Percentiles rank a stretch among this genome's conserved stretches.
These are phyloP conservation scores for Chaetomiaceae sp. DNA, from an alignment of 2,329 filamentous ascomycete genomes.

Conservation along the genomic window DNA sequence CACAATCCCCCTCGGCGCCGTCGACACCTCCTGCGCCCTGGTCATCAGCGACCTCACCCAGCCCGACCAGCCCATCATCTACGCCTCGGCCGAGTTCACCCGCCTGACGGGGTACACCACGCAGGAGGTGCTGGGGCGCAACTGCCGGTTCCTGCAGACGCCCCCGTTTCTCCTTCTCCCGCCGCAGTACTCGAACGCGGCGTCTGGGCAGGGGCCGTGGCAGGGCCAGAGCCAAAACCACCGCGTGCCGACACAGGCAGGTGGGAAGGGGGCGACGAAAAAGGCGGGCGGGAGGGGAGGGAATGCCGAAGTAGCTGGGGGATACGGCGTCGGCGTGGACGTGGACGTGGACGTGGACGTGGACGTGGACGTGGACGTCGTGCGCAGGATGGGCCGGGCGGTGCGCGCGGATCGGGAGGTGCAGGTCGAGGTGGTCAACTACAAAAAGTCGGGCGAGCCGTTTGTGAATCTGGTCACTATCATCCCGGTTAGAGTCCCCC, in stretches of 20 bases:
- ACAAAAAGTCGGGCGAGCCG: constrained; percentile 70
- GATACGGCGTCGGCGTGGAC: neutral
- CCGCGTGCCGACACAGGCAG: too few species aligned
- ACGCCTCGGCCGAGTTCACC: constrained; percentile 76
- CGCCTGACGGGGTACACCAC: constrained; percentile 73
- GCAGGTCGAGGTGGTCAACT: constrained; percentile 64
- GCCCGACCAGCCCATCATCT: constrained; percentile 75
- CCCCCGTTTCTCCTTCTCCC: constrained; percentile 46
- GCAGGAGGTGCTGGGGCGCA: constrained; percentile 69
- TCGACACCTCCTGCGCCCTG: constrained; percentile 81
- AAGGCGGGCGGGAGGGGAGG: too few species aligned
- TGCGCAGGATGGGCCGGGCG: constrained; percentile 50
- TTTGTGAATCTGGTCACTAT: constrained; percentile 85
- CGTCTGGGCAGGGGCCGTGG: too few species aligned
- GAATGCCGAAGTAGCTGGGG: neutral
- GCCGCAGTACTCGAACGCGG: neutral
- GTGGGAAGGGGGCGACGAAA: too few species aligned
- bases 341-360: neutral
- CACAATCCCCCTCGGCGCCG: constrained; percentile 70
- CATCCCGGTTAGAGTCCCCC: constrained; percentile 65
- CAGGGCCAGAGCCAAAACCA: too few species aligned
- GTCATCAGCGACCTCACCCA: constrained; percentile 73
- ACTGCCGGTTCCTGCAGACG: constrained; percentile 80
- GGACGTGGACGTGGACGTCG: constrained; percentile 46
- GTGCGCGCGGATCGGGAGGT: constrained; percentile 44